Base-by-base conservation (phyloP, 2,329 filamentous ascomycete genomes). In the Fusarium staphyleae region DNA sequence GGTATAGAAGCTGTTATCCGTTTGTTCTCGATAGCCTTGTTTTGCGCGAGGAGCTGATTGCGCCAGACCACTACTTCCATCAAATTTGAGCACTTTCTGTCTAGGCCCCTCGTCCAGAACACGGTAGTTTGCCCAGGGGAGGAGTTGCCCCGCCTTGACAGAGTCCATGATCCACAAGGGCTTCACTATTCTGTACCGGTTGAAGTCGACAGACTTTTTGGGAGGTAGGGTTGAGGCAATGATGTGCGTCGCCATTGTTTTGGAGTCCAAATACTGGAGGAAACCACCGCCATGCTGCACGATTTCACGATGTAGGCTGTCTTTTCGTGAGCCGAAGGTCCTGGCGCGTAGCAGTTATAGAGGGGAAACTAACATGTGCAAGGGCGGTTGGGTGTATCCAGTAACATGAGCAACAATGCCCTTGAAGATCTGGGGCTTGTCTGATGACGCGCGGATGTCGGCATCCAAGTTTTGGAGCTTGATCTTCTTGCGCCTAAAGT, bases 381-480 rank as follows among this genome's bases (percentile, higher is more conserved):
- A 78, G 1, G 93, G 91, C 1, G 95, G 95, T 66, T 98, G 93
- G 0, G 95, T 99, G 70, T 98, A 99, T 41, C 95, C 95, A 66
- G 93, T 96, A 18, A 99, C 89, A 74, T 97, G 91, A 9, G 88
- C 91, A 11, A 96, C 92, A 8, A 98, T 82, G 1, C 91, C 92
- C 63, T 88, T 91, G 79, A 99, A 99, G 45, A 99, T 91, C 57
- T 85, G 86, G 9, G 92, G 91, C 60, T 89, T 91, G 62, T 88
- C 86, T 0, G 77, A 74, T 4, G 84, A 78, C 26, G 88, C 82
- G 52, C 93, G 87, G 36, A 96, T 79, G 47, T 96, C 85, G 8
- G 87, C 87, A 74, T 99, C 95, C 24, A 95, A 83, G 68, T 99
- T 99, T 73, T 98, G 95, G 3, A 99, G 82, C 71, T 99, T 99